Base-by-base conservation (phyloP, 495 filamentous ascomycete species). In the Jackrogersella multiformis region DNA sequence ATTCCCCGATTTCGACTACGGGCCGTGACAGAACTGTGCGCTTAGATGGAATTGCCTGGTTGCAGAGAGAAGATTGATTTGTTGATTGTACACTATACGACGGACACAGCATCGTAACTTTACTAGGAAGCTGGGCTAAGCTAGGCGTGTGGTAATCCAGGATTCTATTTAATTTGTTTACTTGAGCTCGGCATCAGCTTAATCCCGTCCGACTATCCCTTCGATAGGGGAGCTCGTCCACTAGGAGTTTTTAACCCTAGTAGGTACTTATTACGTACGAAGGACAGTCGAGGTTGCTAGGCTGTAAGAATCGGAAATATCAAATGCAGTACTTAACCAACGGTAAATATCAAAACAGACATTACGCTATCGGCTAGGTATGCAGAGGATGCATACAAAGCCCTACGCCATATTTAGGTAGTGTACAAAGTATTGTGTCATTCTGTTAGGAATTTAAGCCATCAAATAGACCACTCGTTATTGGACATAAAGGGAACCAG, bases 71-170 rank as follows among this genome's bases (percentile, higher is more conserved):
- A 60, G 61, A 61, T 61, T 61, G 61, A 60, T 46, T 9, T 34
- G 51, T 15, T 49, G 10, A 44, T 58, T 69, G 66, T 69, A 69
- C 51, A 56, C n/a, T 64, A 69, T 42, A 30, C 48, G 55, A 42
- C 60, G 55, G 49, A 64, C 42, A 35, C 16, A 41, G 24, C 51
- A 55, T 51, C n/a, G 20, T 41, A 26, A 36, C n/a, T 26, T 55
- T 20, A 59, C 24, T 36, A 54, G 52, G 10, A 35, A 46, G 60
- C 48, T 54, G 18, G 45, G 58, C 58, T 45, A 59, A 45, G 48
- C 34, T 54, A 60, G 60, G 56, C 61, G 61, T 51, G 61, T 23
- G 28, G 56, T 61, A 61, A 60, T 69, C 41, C 32, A 41, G 30
- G 56, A 23, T 2, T 45, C 30, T 53, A 39, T 34, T 56, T 41